phyloP scores from a whole-genome alignment of 2,329 filamentous ascomycete genomes.

The Nemania sp. region DNA sequence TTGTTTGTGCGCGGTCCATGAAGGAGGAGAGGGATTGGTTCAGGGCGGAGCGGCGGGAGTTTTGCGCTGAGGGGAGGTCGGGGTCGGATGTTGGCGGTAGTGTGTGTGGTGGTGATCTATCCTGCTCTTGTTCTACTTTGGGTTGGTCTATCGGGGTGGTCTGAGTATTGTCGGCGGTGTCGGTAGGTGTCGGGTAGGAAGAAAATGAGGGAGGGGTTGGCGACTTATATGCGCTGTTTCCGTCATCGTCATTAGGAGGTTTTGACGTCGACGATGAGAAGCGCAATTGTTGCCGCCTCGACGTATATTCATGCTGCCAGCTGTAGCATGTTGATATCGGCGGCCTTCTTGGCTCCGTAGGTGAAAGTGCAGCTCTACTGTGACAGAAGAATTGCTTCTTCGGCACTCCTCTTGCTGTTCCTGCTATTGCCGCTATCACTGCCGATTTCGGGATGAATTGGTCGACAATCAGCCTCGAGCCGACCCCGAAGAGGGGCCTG shows the following conservation, averaged over 20 bases:
- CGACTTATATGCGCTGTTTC: constrained; percentile 10
- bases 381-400: constrained; percentile 44
- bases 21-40: constrained; percentile 70
- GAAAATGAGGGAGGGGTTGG: constrained; percentile 12
- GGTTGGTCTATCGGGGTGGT: constrained; percentile 16
- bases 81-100: constrained; percentile 34
- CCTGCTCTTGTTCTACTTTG: constrained; percentile 16
- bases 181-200: constrained; percentile 8
- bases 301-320: constrained; percentile 43
- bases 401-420: constrained; percentile 8
- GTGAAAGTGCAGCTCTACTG: constrained; percentile 22
- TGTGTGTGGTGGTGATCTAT: constrained; percentile 16
- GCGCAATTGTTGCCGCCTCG: constrained; percentile 39
- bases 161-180: constrained; percentile 9
- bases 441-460: constrained; percentile 45
- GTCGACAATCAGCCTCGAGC: constrained; percentile 46
- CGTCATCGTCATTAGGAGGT: constrained; percentile 35
- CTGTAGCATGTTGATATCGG: constrained; percentile 47
- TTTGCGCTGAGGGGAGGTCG: constrained; percentile 61
- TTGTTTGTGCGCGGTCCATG: constrained; percentile 91
- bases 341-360: constrained; percentile 19
- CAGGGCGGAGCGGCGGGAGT: constrained; percentile 58
- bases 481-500: constrained; percentile 45
- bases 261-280: constrained; percentile 51
- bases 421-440: constrained; percentile 9